Conservation (phyloP, 305 asterid species). For the Rubia tinctorum region DNA sequence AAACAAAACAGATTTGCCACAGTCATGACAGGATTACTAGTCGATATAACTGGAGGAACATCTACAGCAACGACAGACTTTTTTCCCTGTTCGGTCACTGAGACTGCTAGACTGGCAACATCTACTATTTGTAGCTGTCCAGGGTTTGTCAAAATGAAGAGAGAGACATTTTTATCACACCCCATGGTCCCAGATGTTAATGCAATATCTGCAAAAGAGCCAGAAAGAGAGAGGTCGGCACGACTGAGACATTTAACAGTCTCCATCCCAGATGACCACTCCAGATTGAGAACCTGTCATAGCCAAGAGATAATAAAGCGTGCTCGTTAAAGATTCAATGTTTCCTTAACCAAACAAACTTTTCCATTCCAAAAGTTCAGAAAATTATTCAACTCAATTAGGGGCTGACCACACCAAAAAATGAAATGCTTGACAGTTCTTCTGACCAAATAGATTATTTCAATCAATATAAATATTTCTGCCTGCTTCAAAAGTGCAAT, state of each 20-base stretch:
- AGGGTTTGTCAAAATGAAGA: constrained; percentile 73
- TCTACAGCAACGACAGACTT: constrained; percentile 45
- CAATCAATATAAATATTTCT: background rate
- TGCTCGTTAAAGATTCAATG: constrained; percentile 8
- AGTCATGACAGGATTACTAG: constrained; percentile 65
- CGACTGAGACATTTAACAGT: constrained; percentile 67
- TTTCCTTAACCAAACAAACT: background rate
- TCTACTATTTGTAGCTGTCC: constrained; percentile 63
- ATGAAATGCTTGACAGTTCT: background rate
- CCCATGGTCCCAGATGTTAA: constrained; percentile 50
- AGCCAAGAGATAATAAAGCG: constrained; percentile 19
- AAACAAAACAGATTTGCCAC: constrained; percentile 53
- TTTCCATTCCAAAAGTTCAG: background rate
- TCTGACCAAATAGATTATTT: background rate
- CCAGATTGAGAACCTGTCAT: constrained; percentile 70
- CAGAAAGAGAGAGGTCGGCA: constrained; percentile 66
- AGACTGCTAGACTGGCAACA: constrained; percentile 41
- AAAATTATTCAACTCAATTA: background rate
- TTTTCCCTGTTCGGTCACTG: constrained; percentile 37
- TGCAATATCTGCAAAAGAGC: constrained; percentile 81
- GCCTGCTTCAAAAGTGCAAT: background rate
- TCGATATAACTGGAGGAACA: constrained; percentile 62
- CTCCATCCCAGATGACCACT: constrained; percentile 82
- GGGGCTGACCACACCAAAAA: background rate
- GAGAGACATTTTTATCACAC: constrained; percentile 41